Conservation (phyloP, 2,329 filamentous ascomycete genomes). For the Curvularia eragrostidis region DNA sequence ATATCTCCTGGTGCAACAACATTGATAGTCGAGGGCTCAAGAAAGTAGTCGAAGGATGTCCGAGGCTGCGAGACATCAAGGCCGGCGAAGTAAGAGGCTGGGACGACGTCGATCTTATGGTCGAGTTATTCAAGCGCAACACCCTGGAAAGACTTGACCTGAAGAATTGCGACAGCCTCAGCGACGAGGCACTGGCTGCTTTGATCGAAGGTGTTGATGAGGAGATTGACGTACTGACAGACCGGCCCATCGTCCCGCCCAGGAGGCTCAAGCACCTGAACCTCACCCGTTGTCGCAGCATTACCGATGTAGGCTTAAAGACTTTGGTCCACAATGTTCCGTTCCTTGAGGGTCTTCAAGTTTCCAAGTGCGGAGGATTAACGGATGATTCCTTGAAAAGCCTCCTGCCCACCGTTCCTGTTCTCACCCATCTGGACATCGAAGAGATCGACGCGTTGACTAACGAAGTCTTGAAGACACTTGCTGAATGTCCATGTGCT, state of each 20-base stretch:
- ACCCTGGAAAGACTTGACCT: conserved; percentile 82
- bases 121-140: conserved; percentile 79
- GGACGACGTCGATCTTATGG: conserved; percentile 73
- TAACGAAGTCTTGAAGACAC: conserved; percentile 74
- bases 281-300: conserved; percentile 75
- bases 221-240: conserved; percentile 80
- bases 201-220: conserved; percentile 79
- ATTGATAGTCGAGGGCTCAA: conserved; percentile 79
- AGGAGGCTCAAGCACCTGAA: conserved; percentile 85
- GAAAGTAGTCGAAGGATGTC: conserved; percentile 74
- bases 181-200: conserved; percentile 72
- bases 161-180: conserved; percentile 79
- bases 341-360: conserved; percentile 79
- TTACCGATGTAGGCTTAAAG: conserved; percentile 77
- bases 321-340: conserved; percentile 77
- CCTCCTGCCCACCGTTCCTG: conserved; percentile 76
- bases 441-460: conserved; percentile 83
- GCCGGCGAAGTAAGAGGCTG: conserved; percentile 84
- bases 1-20: conserved; percentile 91
- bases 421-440: conserved; percentile 84
- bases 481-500: conserved; percentile 79
- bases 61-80: conserved; percentile 76
- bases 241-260: conserved; percentile 75
- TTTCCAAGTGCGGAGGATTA: conserved; percentile 77
- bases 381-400: conserved; percentile 75